phyloP scores from a whole-genome alignment of 768 basidiomycete species.

The Leccinum aurantiacum region DNA sequence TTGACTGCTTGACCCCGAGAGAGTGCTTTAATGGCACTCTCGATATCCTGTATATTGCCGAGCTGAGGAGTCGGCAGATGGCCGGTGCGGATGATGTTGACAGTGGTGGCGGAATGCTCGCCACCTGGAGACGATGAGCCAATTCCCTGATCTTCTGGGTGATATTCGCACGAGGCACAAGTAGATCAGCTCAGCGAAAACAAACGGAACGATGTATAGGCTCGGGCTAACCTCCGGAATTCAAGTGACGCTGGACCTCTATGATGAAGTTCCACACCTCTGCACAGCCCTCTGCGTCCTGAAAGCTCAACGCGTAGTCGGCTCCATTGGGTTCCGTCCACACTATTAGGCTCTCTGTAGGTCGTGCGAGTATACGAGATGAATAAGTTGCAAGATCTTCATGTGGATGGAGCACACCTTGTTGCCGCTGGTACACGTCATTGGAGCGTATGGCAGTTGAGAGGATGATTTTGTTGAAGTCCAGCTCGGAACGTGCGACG shows the following conservation, averaged over 20 bases:
- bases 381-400: conserved; percentile 8
- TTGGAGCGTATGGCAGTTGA: conserved; percentile 77
- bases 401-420: conserved; percentile 52
- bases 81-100: conserved; percentile 66
- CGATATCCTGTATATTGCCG: conserved; percentile 77
- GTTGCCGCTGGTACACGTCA: conserved; percentile 85
- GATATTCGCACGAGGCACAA: conserved; percentile 14
- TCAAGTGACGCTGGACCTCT: conserved; percentile 87
- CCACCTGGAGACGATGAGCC: conserved; percentile 65
- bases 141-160: conserved; percentile 45
- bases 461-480: conserved; percentile 70
- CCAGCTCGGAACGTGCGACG: conserved; percentile 79
- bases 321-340: conserved; percentile 97
- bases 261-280: conserved; percentile 98
- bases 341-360: conserved; percentile 90
- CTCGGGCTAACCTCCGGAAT: conserved; percentile 51
- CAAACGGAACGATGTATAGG: conserved; percentile 10
- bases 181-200: conserved; percentile 18
- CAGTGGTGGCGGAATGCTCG: conserved; percentile 58
- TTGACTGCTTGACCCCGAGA: conserved; percentile 70
- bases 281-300: conserved; percentile 90
- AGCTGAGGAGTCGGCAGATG: conserved; percentile 75
- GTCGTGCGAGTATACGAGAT: conserved; percentile 16
- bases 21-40: conserved; percentile 72
- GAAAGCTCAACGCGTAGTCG: conserved; percentile 96